These are phyloP conservation scores for Croton setiger DNA, from an alignment of 441 rosid genomes.

Conservation along the genomic window DNA sequence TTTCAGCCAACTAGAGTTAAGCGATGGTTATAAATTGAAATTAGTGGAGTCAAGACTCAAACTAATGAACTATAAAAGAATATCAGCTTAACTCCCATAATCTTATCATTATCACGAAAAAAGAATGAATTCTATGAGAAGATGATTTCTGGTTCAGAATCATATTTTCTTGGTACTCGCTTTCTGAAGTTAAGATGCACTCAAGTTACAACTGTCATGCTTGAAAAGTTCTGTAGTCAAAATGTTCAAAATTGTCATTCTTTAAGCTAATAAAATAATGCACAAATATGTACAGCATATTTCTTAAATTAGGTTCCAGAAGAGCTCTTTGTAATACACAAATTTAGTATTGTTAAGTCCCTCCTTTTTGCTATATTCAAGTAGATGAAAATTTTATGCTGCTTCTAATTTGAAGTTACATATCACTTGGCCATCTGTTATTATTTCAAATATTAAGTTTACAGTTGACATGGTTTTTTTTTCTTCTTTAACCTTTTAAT, in stretches of 20 bases:
- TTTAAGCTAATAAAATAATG: background rate
- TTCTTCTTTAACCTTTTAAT: constrained; percentile 7
- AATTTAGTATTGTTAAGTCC: background rate
- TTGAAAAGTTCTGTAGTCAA: background rate
- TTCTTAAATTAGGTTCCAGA: background rate
- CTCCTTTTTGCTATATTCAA: background rate
- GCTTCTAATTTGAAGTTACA: background rate
- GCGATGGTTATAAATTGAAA: background rate
- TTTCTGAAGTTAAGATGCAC: background rate
- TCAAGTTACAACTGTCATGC: background rate
- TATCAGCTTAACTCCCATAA: background rate
- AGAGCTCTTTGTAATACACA: background rate
- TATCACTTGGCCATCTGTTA: background rate
- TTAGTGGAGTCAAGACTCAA: background rate
- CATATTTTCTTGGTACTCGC: background rate
- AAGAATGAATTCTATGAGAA: too few species aligned
- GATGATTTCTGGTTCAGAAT: background rate
- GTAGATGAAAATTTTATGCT: background rate
- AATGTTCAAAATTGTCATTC: background rate
- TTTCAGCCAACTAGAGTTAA: background rate
- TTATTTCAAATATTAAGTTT: constrained; percentile 5
- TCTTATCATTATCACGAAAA: too few species aligned
- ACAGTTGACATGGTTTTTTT: background rate
- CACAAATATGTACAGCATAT: background rate
- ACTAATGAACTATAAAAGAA: background rate